Evolutionary conservation across 805 yeast genomes (phyloP), one percentile per base, ranked within the genome.

Genomic region (Candida yuanshanica): DNA sequence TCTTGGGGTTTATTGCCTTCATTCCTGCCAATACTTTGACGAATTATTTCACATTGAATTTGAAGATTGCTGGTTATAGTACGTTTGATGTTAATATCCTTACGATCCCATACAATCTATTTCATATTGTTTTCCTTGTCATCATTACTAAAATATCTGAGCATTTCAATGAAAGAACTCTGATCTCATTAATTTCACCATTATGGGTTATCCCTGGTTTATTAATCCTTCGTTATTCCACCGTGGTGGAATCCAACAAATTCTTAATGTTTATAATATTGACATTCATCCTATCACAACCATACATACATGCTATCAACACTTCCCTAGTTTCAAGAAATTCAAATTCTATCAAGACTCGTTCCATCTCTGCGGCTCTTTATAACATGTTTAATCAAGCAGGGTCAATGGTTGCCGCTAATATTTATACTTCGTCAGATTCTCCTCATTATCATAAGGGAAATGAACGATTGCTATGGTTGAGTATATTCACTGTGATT

Each of bases 341-440:
- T 51, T 70, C 85, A 7, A 74, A 76, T 52, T 68, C 81, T 1
- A 81, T 83, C 22, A 63, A 77, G 31, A 64, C 76, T 4, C 63
- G 90, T 49, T 72, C 87, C 0, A 75, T 82, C 4, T 71, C 82
- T 10, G 75, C 86, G 0, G 79, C 88, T 0, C 41, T 81, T 33
- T 79, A 75, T 58, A 83, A 82, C 52, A 79, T 81, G 72, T 72
- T 69, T 57, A 76, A 72, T 5, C 89, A 83, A 58, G 64, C 75
- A 1, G 84, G 79, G 1, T 59, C 67, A 16, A 75, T 82, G 33
- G 60, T 72, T 14, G 65, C 79, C 2, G 64, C 77, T 10, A 75
- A 81, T 50, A 65, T 83, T 5, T 83, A 82, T 58, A 59, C 79
- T 41, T 52, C 56, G 2, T 71, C 68, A 32, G 90, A 83, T 55